These are phyloP conservation scores for Ophiostoma sp. DNA, from an alignment of 2,329 filamentous ascomycete species.

Conservation along the genomic window DNA sequence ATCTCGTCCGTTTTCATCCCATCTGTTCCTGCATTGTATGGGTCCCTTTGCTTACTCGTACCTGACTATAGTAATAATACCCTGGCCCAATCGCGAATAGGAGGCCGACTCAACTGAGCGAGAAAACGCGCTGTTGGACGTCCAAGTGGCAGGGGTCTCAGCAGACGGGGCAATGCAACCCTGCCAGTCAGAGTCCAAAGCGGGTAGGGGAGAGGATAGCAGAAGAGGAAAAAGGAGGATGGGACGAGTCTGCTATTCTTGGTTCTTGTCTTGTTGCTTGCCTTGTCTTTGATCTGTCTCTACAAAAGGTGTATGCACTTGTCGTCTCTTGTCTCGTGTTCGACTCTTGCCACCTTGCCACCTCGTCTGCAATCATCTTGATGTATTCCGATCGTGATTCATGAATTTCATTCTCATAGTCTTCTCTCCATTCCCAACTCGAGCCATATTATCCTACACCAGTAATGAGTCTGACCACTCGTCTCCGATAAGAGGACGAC, in stretches of 20 bases:
- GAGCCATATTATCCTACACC: not conserved
- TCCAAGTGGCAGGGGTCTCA: not conserved
- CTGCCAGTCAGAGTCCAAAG: not conserved
- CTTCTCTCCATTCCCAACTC: not conserved
- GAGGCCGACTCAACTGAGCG: not conserved
- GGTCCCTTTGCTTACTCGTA: not conserved
- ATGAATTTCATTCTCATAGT: not conserved
- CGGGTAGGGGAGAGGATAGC: not conserved
- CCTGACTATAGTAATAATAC: not conserved
- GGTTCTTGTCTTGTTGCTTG: not conserved
- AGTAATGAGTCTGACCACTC: not conserved
- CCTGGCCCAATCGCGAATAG: slow-evolving; percentile 6
- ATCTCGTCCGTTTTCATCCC: not conserved
- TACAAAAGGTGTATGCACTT: not conserved
- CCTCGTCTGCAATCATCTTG: not conserved
- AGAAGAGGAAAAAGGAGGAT: not conserved
- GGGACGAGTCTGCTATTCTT: not conserved
- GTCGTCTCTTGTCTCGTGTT: no score
- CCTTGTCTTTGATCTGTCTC: not conserved
- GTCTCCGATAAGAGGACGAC: not conserved
- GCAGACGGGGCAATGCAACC: not conserved
- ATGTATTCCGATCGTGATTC: not conserved
- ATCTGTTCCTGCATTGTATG: not conserved
- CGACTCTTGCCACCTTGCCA: not conserved
- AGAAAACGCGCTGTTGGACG: not conserved